These are phyloP conservation scores for Gossypium longicalyx DNA, from an alignment of 345 rosid species.

Conservation along the genomic window DNA sequence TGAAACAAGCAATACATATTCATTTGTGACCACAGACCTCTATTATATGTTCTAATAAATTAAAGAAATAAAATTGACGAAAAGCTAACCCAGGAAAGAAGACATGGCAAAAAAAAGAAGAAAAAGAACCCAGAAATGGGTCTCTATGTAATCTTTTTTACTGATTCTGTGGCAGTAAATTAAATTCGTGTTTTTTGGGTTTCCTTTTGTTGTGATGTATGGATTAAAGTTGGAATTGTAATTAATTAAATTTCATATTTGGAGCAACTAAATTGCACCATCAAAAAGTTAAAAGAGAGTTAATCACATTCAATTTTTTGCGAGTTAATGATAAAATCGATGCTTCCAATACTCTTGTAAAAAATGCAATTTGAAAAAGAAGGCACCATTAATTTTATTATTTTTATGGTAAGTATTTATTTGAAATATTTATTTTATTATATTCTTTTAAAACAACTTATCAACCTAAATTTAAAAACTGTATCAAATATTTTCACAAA, in stretches of 20 bases:
- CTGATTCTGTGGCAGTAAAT: conserved; percentile 22
- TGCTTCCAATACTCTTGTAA: no score
- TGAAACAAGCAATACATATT: background rate
- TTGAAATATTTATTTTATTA: no score
- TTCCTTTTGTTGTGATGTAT: background rate
- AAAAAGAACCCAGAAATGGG: conserved; percentile 31
- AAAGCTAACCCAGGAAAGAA: background rate
- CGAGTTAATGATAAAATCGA: no score
- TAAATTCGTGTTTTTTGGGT: conserved; percentile 7
- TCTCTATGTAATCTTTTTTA: conserved; percentile 1
- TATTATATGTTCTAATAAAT: background rate
- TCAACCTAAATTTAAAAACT: no score
- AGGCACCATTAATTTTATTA: no score
- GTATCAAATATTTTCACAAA: background rate
- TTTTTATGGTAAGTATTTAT: no score
- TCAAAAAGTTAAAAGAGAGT: background rate
- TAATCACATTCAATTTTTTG: no score
- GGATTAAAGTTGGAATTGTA: background rate
- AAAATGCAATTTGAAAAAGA: no score
- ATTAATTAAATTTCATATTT: background rate
- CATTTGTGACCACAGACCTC: conserved; percentile 3
- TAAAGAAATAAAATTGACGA: background rate
- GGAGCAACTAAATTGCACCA: background rate
- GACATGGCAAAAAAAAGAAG: background rate
- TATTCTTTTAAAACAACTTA: no score